These are phyloP conservation scores for Leersia perrieri DNA, from an alignment of 176 grass and related monocot species.

Conservation along the genomic window DNA sequence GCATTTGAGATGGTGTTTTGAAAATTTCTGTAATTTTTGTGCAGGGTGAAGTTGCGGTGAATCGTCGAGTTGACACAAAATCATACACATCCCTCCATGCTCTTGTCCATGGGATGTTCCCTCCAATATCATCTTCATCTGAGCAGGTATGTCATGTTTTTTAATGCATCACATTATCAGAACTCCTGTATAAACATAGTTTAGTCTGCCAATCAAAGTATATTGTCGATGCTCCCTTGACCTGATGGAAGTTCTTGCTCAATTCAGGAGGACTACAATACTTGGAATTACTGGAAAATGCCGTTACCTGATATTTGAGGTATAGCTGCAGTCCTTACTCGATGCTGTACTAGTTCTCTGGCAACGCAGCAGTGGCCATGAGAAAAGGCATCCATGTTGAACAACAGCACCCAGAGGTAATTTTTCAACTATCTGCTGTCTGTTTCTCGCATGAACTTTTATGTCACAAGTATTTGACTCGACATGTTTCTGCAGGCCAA, in stretches of 20 bases:
- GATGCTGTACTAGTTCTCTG: neutral
- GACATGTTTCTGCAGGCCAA: slow-evolving; percentile 47
- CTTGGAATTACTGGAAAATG: slow-evolving; percentile 89
- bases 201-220: neutral
- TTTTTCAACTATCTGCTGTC: neutral
- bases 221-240: neutral
- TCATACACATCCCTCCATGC: slow-evolving; percentile 84
- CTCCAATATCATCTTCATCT: slow-evolving; percentile 55
- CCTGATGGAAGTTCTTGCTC: slow-evolving; percentile 12
- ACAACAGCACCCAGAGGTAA: slow-evolving; percentile 22
- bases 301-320: slow-evolving; percentile 73
- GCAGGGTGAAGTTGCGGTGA: slow-evolving; percentile 94
- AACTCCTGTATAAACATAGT: neutral
- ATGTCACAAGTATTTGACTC: neutral
- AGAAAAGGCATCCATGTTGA: slow-evolving; percentile 16
- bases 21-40: neutral
- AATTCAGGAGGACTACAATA: slow-evolving; percentile 84
- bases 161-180: neutral
- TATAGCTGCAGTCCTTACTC: neutral
- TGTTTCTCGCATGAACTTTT: neutral
- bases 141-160: slow-evolving; percentile 57
- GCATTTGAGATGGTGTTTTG: slow-evolving; percentile 2
- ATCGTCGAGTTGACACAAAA: slow-evolving; percentile 79
- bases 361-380: neutral
- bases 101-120: slow-evolving; percentile 95